Base-by-base conservation (phyloP, 1,284 basidiomycete genomes). In the Pseudozyma hubeiensis region DNA sequence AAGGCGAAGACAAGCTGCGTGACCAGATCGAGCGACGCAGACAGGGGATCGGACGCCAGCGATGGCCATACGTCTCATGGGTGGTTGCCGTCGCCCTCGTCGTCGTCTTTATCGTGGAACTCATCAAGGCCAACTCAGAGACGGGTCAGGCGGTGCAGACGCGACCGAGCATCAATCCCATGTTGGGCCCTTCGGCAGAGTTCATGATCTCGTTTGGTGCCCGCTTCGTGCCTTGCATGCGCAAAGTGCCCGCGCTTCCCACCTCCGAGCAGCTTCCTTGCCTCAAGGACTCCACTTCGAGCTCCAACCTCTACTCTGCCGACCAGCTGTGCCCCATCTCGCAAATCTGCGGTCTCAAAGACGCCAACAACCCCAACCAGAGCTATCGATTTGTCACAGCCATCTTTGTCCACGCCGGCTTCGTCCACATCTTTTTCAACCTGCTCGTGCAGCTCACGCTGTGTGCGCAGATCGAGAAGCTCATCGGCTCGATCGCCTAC, bases 201-300 rank as follows among this genome's bases (percentile, higher is more conserved):
- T 93, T 92, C 5, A 86, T 98, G 16, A 94, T 97, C 76, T 90
- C 92, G 73, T 87, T 94, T 49, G 95, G 88, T 4, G 93, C 94
- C 16, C 92, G 96, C 16, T 98, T 95, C 81, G 93, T 93, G 8
- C 90, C 91, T 3, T 91, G 90, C 79, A 95, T 96, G 92, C 94
- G 94, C 80, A 72, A 59, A 11, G 68, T 84, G 0, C 73, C 81
- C n/a, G 75, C 72, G 7, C 71, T 85, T 6, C 64, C 83, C 13
- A 67, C 72, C 72, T 85, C 33, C 89, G 94, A 31, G 64, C 86
- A 40, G 88, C 86, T 46, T 84, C 95, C 17, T 87, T 92, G 30
- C 87, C 54, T 83, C 16, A 65, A 78, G n/a, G 89, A 93, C 79
- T 77, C 87, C 33, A 86, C 86, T 43, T 81, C 84, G 52, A 81